A percentile compares a stretch with the other conserved stretches of the same genome.
phyloP scores from a whole-genome alignment of 345 rosid species.

The Camelina hispida region DNA sequence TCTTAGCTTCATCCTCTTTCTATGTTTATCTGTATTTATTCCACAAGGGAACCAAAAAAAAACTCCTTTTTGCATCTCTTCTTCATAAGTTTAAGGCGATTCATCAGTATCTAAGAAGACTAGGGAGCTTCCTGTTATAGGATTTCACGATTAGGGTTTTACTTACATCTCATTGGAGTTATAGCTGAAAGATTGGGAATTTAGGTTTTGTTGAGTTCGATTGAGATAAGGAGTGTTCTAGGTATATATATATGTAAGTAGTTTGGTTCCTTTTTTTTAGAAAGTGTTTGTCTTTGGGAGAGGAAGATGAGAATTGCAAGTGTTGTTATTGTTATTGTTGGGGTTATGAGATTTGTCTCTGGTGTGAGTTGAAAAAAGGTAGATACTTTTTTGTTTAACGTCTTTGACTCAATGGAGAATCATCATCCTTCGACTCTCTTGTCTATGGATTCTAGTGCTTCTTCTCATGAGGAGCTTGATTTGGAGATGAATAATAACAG shows the following conservation, averaged over 20 bases:
- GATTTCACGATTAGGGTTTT: slow-evolving; percentile 43
- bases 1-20: slow-evolving; percentile 47
- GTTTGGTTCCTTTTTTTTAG: neutral
- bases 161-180: slow-evolving; percentile 39
- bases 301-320: slow-evolving; percentile 50
- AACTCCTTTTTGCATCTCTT: neutral
- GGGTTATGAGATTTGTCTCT: slow-evolving; percentile 46
- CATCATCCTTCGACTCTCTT: slow-evolving; percentile 93
- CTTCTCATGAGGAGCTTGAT: slow-evolving; percentile 87
- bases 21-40: slow-evolving; percentile 51
- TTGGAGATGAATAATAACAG: slow-evolving; percentile 77
- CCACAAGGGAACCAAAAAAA: slow-evolving; percentile 46
- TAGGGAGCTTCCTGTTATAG: neutral
- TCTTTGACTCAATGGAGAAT: slow-evolving; percentile 77
- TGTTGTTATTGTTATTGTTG: slow-evolving; percentile 48
- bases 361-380: slow-evolving; percentile 51
- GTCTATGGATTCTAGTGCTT: slow-evolving; percentile 94
- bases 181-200: slow-evolving; percentile 46
- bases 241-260: neutral
- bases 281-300: slow-evolving; percentile 17
- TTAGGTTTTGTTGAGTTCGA: slow-evolving; percentile 49
- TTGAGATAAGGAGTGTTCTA: neutral
- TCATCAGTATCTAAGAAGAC: too few relatives aligned
- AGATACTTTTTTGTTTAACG: slow-evolving; percentile 64
- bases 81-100: neutral